phyloP scores from a whole-genome alignment of 2,329 filamentous ascomycete species.

The Pestalotiopsis sp. region DNA sequence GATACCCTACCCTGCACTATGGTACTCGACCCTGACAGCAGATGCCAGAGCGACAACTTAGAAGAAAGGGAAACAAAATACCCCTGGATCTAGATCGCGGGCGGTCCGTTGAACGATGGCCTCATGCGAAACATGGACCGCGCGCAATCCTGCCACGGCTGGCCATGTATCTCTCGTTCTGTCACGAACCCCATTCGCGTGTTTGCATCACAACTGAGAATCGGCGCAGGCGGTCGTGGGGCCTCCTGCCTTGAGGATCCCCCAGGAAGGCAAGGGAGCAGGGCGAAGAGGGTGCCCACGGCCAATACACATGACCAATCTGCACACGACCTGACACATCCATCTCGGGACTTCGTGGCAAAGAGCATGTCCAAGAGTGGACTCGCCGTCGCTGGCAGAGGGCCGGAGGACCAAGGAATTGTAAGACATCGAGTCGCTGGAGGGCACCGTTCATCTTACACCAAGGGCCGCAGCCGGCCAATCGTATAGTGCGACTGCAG shows the following conservation, averaged over 20 bases:
- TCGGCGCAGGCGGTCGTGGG: conserved; percentile 33
- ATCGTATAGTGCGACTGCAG: conserved; percentile 45
- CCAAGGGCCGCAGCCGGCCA: conserved; percentile 39
- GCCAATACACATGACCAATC: conserved; percentile 37
- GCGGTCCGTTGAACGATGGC: conserved; percentile 9
- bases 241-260: conserved; percentile 15
- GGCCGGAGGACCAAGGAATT: conserved; percentile 42
- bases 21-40: neutral
- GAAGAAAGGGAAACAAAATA: neutral
- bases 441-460: conserved; percentile 42
- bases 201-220: conserved; percentile 24
- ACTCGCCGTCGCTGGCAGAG: conserved; percentile 28
- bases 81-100: conserved; percentile 6
- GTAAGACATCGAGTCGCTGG: conserved; percentile 52
- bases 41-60: neutral
- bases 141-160: conserved; percentile 14
- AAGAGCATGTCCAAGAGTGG: conserved; percentile 35
- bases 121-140: conserved; percentile 18
- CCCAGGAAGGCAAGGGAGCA: neutral
- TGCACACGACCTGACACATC: conserved; percentile 44
- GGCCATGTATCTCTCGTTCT: conserved; percentile 22
- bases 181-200: conserved; percentile 23
- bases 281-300: conserved; percentile 23
- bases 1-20: neutral
- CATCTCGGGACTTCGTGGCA: conserved; percentile 41